Evolutionary conservation across 2,329 filamentous ascomycete species (phyloP), one percentile per base, ranked within the genome.

Genomic region (Lizonia empirigonia): DNA sequence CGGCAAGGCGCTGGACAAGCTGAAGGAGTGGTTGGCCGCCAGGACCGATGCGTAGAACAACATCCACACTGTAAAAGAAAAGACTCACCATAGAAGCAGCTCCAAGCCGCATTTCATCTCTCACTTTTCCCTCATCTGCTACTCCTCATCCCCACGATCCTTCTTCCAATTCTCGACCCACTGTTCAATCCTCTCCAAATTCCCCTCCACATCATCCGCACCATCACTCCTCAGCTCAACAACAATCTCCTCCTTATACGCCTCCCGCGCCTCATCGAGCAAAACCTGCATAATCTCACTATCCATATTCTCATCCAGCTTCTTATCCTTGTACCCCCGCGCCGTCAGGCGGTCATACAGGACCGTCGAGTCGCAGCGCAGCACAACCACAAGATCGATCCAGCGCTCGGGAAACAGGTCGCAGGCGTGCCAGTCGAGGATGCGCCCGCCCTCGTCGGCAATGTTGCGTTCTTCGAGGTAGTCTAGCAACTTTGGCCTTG

Each of bases 351-450:
- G 84, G 73, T 99, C 94, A 70, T 94, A 97, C 2, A 96, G 82
- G 12, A 88, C 78, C 16, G 83, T 85, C 15, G 90, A 91, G 63
- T 94, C 86, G 48, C 89, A 90, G 36, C 94, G 82, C 57, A 99
- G 75, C 47, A 99, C 94, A 5, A 97, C 89, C 1, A 99, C 92
- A 2, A 99, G 82, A 72, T 99, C 94, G 68, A 99, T 88, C 90
- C 92, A 95, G 68, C 88, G 88, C 70, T 89, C 86, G 2, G 94
- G 94, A 69, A 97, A 97, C 18, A 97, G 77, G 67, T 97, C 94
- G 77, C 93, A 97, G 2, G 92, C 93, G 76, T 99, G 94, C 93
- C 94, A 99, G 77, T 99, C 94, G 68, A 99, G 89, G 63, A 99
- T 85, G 73, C 85, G 90, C 16, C 94, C 94, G 50, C 93, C 93